Conservation (phyloP, 495 filamentous ascomycete genomes). For the Pseudotulostoma volvatum region DNA sequence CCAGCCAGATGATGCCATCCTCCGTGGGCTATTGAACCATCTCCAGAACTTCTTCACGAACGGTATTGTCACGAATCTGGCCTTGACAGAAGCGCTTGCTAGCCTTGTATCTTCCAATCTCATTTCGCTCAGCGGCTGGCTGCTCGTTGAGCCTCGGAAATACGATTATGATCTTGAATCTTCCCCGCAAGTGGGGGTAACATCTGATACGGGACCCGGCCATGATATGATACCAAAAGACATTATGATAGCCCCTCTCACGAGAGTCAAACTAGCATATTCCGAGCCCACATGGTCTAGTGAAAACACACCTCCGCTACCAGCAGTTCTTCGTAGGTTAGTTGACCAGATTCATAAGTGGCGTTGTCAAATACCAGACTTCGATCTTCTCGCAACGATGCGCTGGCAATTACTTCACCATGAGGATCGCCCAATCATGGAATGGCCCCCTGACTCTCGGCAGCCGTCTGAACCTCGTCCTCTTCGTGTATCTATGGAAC, state of each 20-base stretch:
- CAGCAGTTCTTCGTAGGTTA: constrained; percentile 30
- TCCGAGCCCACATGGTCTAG: constrained; percentile 23
- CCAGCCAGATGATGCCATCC: constrained; percentile 56
- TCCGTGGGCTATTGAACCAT: constrained; percentile 51
- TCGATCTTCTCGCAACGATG: constrained; percentile 59
- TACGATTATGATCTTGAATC: constrained; percentile 11
- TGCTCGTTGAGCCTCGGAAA: constrained; percentile 53
- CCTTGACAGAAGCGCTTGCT: constrained; percentile 65
- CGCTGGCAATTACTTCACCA: constrained; percentile 37
- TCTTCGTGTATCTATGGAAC: neutral
- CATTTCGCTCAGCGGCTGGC: constrained; percentile 74
- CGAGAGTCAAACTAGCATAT: constrained; percentile 19
- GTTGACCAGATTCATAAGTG: constrained; percentile 49
- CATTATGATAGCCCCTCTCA: too few species aligned
- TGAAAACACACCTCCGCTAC: constrained; percentile 23
- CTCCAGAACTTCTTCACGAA: constrained; percentile 74
- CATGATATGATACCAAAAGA: too few species aligned
- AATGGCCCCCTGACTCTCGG: constrained; percentile 5
- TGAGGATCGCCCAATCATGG: constrained; percentile 10
- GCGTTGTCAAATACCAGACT: constrained; percentile 52
- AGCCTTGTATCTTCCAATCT: constrained; percentile 70
- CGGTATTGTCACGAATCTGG: constrained; percentile 75
- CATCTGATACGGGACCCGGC: neutral
- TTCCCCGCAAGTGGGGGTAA: neutral
- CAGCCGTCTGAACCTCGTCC: constrained; percentile 13